phyloP scores from a whole-genome alignment of 2,329 filamentous ascomycete species.

The Talaromyces sp. region DNA sequence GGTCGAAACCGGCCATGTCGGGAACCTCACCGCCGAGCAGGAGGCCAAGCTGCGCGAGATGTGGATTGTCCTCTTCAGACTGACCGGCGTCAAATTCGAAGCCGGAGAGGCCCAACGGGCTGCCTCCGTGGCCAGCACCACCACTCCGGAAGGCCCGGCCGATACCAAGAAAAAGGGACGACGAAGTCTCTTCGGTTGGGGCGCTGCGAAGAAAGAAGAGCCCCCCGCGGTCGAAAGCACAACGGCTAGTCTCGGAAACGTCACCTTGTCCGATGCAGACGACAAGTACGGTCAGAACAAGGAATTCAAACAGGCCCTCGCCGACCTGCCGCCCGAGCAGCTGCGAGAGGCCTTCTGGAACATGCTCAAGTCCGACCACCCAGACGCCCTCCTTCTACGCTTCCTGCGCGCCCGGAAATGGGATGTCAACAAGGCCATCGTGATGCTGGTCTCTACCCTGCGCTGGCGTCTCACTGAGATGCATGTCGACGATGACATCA shows the following conservation, averaged over 20 bases:
- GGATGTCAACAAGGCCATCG: slow-evolving; percentile 86
- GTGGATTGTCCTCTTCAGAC: slow-evolving; percentile 71
- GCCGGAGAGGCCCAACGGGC: slow-evolving; percentile 16
- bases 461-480: slow-evolving; percentile 82
- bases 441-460: slow-evolving; percentile 94
- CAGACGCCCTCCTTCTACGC: slow-evolving; percentile 75
- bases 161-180: slow-evolving; percentile 65
- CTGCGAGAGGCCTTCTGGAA: slow-evolving; percentile 80
- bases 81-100: slow-evolving; percentile 60
- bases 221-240: slow-evolving; percentile 36
- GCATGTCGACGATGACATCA: slow-evolving; percentile 85
- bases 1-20: slow-evolving; percentile 61
- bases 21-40: slow-evolving; percentile 84
- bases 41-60: slow-evolving; percentile 83
- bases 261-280: slow-evolving; percentile 53
- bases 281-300: slow-evolving; percentile 93
- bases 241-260: slow-evolving; percentile 32
- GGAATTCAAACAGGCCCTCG: slow-evolving; percentile 76
- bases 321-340: slow-evolving; percentile 69
- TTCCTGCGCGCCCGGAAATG: slow-evolving; percentile 90
- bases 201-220: slow-evolving; percentile 56
- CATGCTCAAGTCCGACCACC: slow-evolving; percentile 94
- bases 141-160: slow-evolving; percentile 17
- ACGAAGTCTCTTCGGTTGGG: slow-evolving; percentile 62
- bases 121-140: slow-evolving; percentile 4